Conservation (phyloP, 352 stramenopile genomes). For the Phytophthora vignae region DNA sequence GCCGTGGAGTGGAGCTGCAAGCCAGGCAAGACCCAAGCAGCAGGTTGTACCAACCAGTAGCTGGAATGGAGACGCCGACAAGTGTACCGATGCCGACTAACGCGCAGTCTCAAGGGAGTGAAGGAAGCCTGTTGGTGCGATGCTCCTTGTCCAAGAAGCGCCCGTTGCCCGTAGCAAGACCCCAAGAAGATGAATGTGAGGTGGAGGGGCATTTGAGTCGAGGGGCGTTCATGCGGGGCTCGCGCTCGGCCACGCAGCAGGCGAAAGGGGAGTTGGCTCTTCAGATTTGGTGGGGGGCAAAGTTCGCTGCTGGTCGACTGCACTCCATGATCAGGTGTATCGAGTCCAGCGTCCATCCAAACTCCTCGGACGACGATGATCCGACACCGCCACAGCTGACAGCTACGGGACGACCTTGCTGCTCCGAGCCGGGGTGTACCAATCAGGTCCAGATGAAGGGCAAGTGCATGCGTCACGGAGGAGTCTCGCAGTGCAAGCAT, state of each 20-base stretch:
- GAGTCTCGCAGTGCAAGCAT: constrained; percentile 18
- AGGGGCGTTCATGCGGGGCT: constrained; percentile 22
- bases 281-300: constrained; percentile 19
- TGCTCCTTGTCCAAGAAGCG: too few species aligned
- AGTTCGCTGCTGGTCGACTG: constrained; percentile 14
- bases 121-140: constrained; percentile 17
- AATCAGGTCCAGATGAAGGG: constrained; percentile 32
- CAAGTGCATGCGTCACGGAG: constrained; percentile 35
- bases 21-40: neutral
- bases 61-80: too few species aligned
- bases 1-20: neutral
- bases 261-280: constrained; percentile 13
- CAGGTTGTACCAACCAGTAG: neutral
- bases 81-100: too few species aligned
- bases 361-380: neutral
- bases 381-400: neutral
- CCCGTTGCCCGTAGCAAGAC: neutral
- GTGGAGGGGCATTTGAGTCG: constrained; percentile 6
- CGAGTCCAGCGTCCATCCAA: neutral
- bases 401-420: constrained; percentile 6
- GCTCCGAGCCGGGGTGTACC: constrained; percentile 25
- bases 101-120: neutral
- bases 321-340: constrained; percentile 32
- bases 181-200: neutral
- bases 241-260: constrained; percentile 14